Evolutionary conservation across 2,329 filamentous ascomycete genomes (phyloP).

Genomic region (Diaporthe eres): DNA sequence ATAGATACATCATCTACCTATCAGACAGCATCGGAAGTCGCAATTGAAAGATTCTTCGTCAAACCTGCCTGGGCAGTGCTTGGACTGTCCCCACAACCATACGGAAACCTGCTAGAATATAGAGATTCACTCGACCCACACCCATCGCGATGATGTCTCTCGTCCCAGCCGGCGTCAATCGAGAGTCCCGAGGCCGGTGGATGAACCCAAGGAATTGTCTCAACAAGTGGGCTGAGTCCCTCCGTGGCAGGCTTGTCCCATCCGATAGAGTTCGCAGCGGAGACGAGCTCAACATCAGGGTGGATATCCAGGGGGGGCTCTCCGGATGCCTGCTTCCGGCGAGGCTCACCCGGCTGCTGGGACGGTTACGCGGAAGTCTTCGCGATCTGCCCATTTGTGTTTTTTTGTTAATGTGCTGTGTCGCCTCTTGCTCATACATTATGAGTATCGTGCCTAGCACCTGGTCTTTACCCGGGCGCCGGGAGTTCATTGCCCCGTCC

Average conservation of each 20-base stretch:
- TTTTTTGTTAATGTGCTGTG: background rate
- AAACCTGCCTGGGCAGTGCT: background rate
- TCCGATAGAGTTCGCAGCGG: conserved; percentile 26
- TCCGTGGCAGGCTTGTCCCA: background rate
- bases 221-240: background rate
- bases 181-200: background rate
- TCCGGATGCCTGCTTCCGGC: conserved; percentile 11
- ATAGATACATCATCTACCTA: background rate
- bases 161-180: background rate
- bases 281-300: conserved; percentile 15
- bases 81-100: background rate
- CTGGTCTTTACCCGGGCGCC: background rate
- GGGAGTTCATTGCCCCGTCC: background rate
- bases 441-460: no score
- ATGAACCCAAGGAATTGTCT: background rate
- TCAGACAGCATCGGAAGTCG: background rate
- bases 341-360: background rate
- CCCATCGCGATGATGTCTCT: background rate
- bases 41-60: background rate
- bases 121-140: background rate
- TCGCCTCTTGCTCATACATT: background rate
- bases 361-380: background rate
- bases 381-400: background rate
- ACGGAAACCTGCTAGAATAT: background rate
- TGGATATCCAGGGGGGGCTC: conserved; percentile 8